Conservation (phyloP, 148 eudicot genomes). For the Beta vulgaris region DNA sequence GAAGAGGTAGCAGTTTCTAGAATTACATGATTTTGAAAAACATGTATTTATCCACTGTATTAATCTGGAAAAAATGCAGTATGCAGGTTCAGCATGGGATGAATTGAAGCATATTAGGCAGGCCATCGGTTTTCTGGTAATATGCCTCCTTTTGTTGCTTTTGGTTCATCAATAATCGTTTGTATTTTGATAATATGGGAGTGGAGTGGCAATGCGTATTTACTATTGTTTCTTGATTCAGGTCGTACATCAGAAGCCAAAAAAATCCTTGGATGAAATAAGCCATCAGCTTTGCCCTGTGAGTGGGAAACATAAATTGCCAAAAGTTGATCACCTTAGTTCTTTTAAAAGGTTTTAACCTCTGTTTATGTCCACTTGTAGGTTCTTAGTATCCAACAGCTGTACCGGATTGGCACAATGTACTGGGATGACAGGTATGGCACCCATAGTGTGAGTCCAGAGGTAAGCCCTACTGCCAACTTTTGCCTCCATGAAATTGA, state of each 20-base stretch:
- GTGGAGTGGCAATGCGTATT: background rate
- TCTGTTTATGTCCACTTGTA: constrained; percentile 26
- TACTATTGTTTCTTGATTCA: constrained; percentile 25
- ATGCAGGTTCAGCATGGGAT: constrained; percentile 97
- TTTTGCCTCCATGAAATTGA: background rate
- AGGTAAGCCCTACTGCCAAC: constrained; percentile 45
- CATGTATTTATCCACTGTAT: background rate
- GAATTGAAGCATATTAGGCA: constrained; percentile 96
- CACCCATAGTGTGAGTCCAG: constrained; percentile 86
- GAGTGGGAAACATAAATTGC: constrained; percentile 32
- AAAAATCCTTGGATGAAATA: constrained; percentile 83
- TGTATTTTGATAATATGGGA: background rate
- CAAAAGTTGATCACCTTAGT: background rate
- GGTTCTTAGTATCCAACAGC: constrained; percentile 95
- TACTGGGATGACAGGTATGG: constrained; percentile 99
- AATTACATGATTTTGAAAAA: background rate
- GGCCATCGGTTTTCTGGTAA: constrained; percentile 92
- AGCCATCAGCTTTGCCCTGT: constrained; percentile 81
- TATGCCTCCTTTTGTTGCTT: constrained; percentile 6
- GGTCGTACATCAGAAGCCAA: constrained; percentile 95
- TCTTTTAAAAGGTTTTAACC: constrained; percentile 18
- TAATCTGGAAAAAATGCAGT: constrained; percentile 46
- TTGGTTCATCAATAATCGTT: background rate
- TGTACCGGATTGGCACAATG: constrained; percentile 96
- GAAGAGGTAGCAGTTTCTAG: constrained; percentile 56